Base-by-base conservation (phyloP, 495 filamentous ascomycete species). In the Podospora didyma region DNA sequence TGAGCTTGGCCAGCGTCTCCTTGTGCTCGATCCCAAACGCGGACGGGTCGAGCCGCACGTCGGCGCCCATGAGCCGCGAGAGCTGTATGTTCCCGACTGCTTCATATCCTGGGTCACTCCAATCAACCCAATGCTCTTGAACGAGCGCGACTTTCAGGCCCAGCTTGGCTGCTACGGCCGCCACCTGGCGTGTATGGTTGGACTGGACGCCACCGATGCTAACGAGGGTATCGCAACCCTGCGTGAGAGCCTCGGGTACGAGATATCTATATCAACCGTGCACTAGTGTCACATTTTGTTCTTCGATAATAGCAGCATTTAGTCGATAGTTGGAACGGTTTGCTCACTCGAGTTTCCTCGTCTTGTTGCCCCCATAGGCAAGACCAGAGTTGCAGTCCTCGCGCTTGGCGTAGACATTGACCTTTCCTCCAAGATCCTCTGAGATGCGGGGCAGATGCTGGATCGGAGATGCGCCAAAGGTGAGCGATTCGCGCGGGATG, bases 311-410 rank as follows among this genome's bases (percentile, higher is more conserved):
- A n/a, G n/a, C n/a, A n/a, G n/a, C n/a, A n/a, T n/a, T n/a, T n/a
- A n/a, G n/a, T n/a, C n/a, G n/a, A n/a, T n/a, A n/a, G n/a, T n/a
- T n/a, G n/a, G n/a, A n/a, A n/a, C n/a, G n/a, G n/a, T n/a, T n/a
- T n/a, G 56, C 65, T 59, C 76, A 87, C 73, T 87, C 84, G 0
- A 88, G 72, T 65, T 88, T 88, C 21, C 83, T 73, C 17, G 79
- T 82, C 68, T 87, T 87, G 71, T 87, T 87, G 44, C 82, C 85
- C 10, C 85, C 85, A 61, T 71, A 86, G 6, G 84, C 85, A 14
- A 86, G 76, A 1, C 75, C 78, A 10, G 79, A 84, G 73, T 83
- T 86, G 50, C 76, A 73, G 67, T 86, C 84, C 54, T 88, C 84
- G 52, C 83, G 76, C 60, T 86, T 86, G 59, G 83, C 82, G 60